These are phyloP conservation scores for Rhizophagus clarus DNA, from an alignment of 192 early-diverging fungal genomes.

Conservation along the genomic window DNA sequence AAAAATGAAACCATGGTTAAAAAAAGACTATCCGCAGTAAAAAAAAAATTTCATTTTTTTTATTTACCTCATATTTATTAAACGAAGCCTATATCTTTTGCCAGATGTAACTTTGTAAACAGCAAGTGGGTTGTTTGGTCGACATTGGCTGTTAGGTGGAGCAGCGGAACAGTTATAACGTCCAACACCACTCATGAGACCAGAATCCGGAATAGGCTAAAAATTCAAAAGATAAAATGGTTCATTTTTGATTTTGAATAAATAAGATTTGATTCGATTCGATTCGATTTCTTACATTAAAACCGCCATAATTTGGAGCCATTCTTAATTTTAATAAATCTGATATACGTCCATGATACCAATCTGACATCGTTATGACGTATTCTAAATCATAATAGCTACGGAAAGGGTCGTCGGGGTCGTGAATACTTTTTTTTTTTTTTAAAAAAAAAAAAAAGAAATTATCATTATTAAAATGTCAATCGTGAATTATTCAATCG, in stretches of 20 bases:
- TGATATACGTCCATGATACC: constrained; percentile 44
- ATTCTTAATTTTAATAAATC: constrained; percentile 22
- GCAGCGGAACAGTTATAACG: constrained; percentile 43
- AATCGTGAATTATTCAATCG: no score
- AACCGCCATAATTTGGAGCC: constrained; percentile 19
- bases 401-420: constrained; percentile 38
- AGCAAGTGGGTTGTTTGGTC: constrained; percentile 14
- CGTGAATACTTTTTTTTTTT: constrained; percentile 30
- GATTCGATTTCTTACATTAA: no score
- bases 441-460: neutral
- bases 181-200: constrained; percentile 51
- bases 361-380: constrained; percentile 41
- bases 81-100: constrained; percentile 55
- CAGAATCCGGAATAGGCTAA: constrained; percentile 43
- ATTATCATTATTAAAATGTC: no score
- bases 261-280: neutral
- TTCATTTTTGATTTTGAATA: neutral
- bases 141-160: constrained; percentile 29
- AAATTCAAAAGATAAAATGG: neutral
- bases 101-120: constrained; percentile 34
- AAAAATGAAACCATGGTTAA: neutral
- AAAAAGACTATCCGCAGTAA: no score
- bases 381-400: constrained; percentile 48
- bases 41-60: neutral
- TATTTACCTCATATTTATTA: constrained; percentile 54